Evolutionary conservation across 2,329 filamentous ascomycete species (phyloP).

Genomic region (Fusarium tuaranense): DNA sequence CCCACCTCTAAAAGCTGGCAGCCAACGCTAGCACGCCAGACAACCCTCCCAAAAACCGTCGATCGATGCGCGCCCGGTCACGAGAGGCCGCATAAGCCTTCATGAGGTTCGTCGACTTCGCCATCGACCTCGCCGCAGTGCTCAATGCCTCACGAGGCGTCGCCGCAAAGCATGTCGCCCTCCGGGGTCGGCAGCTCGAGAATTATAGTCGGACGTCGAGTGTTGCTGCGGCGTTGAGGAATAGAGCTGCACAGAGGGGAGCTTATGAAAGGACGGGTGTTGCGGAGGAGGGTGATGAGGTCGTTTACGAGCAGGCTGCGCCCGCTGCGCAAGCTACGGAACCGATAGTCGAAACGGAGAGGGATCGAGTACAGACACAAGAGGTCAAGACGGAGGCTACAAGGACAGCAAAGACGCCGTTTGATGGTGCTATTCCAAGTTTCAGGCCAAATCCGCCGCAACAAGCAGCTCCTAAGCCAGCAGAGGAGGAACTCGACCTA

Average conservation of each 20-base stretch:
- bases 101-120: slow-evolving; percentile 73
- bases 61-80: slow-evolving; percentile 41
- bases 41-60: not conserved
- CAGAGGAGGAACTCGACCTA: slow-evolving; percentile 47
- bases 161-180: slow-evolving; percentile 70
- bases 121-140: slow-evolving; percentile 77
- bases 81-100: slow-evolving; percentile 39
- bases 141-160: slow-evolving; percentile 77
- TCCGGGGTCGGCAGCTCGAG: slow-evolving; percentile 67
- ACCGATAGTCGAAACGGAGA: slow-evolving; percentile 15
- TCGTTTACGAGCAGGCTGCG: slow-evolving; percentile 24
- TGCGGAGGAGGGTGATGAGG: slow-evolving; percentile 9
- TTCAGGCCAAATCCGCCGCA: slow-evolving; percentile 20
- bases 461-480: slow-evolving; percentile 6
- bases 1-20: slow-evolving; percentile 32
- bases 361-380: slow-evolving; percentile 7
- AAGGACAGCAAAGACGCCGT: slow-evolving; percentile 9
- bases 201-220: slow-evolving; percentile 61
- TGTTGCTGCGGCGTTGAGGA: slow-evolving; percentile 52
- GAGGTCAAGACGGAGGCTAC: slow-evolving; percentile 12
- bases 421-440: slow-evolving; percentile 19
- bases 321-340: slow-evolving; percentile 18
- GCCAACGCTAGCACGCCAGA: slow-evolving; percentile 33
- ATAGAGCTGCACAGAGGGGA: slow-evolving; percentile 26
- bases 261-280: slow-evolving; percentile 7